Conservation (phyloP, 1,284 basidiomycete species). For the Moniliophthora roreri region DNA sequence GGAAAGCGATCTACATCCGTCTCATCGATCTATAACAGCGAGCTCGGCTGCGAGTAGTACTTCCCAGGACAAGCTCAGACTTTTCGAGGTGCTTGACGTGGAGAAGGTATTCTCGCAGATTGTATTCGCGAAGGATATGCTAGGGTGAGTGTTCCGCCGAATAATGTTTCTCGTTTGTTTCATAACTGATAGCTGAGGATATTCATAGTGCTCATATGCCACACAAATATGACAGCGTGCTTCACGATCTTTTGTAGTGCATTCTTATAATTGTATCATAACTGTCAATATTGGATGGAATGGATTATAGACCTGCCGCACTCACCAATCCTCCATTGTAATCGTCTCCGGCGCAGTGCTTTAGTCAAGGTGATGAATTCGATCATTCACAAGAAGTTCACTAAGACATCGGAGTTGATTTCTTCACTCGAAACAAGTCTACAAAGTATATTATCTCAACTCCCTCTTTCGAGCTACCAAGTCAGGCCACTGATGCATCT, state of each 20-base stretch:
- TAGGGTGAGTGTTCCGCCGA: slow-evolving; percentile 51
- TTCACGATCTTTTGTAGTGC: slow-evolving; percentile 59
- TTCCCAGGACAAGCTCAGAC: slow-evolving; percentile 47
- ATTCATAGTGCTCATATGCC: slow-evolving; percentile 57
- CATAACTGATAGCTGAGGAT: slow-evolving; percentile 6
- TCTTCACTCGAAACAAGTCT: no score
- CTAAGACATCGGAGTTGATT: no score
- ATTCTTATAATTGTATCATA: background rate
- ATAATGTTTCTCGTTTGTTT: slow-evolving; percentile 1
- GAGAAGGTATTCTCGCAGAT: slow-evolving; percentile 80
- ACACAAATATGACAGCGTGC: slow-evolving; percentile 61
- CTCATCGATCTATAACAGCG: slow-evolving; percentile 34
- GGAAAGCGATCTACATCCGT: slow-evolving; percentile 61
- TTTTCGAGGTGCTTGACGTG: slow-evolving; percentile 75
- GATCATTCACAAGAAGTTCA: no score
- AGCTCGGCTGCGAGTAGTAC: slow-evolving; percentile 1
- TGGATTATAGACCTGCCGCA: no score
- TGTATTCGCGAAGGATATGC: slow-evolving; percentile 79
- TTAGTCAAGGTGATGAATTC: no score
- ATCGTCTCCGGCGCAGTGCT: no score
- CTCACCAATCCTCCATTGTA: no score
- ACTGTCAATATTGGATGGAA: no score
- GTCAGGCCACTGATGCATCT: no score
- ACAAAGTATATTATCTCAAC: no score
- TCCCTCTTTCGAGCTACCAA: no score